Conservation (phyloP, 441 rosid genomes). For the Biscutella laevigata region DNA sequence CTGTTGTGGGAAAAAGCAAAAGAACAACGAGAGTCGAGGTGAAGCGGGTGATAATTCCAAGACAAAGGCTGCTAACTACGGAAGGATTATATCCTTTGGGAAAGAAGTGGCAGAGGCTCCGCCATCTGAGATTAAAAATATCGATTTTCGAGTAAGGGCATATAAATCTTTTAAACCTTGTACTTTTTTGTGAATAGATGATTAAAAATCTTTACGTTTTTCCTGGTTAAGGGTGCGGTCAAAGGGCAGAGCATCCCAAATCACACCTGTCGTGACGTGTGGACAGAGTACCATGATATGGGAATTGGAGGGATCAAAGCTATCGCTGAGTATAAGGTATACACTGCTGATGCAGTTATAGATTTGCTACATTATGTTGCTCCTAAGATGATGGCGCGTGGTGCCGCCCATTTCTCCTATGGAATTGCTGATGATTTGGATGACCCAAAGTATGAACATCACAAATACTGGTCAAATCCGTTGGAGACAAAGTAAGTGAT, state of each 20-base stretch:
- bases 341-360: slow-evolving; percentile 51
- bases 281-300: slow-evolving; percentile 99
- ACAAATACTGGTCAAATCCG: slow-evolving; percentile 93
- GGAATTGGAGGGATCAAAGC: slow-evolving; percentile 78
- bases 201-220: not conserved
- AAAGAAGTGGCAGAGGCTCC: slow-evolving; percentile 69
- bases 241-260: slow-evolving; percentile 71
- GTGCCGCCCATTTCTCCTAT: slow-evolving; percentile 76
- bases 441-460: slow-evolving; percentile 70
- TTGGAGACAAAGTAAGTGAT: slow-evolving; percentile 70
- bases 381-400: slow-evolving; percentile 95
- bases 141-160: slow-evolving; percentile 69
- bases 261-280: slow-evolving; percentile 61
- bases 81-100: slow-evolving; percentile 85
- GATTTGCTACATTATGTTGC: slow-evolving; percentile 81
- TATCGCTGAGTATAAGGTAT: slow-evolving; percentile 66
- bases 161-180: not conserved
- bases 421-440: slow-evolving; percentile 91
- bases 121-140: slow-evolving; percentile 54
- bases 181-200: slow-evolving; percentile 4
- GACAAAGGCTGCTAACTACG: slow-evolving; percentile 45
- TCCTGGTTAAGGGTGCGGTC: slow-evolving; percentile 64
- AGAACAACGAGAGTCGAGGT: slow-evolving; percentile 32
- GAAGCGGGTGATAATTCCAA: slow-evolving; percentile 32
- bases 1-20: slow-evolving; percentile 34